phyloP scores from a whole-genome alignment of 2,329 filamentous ascomycete species.

The Zelopaecilomyces penicillatus region DNA sequence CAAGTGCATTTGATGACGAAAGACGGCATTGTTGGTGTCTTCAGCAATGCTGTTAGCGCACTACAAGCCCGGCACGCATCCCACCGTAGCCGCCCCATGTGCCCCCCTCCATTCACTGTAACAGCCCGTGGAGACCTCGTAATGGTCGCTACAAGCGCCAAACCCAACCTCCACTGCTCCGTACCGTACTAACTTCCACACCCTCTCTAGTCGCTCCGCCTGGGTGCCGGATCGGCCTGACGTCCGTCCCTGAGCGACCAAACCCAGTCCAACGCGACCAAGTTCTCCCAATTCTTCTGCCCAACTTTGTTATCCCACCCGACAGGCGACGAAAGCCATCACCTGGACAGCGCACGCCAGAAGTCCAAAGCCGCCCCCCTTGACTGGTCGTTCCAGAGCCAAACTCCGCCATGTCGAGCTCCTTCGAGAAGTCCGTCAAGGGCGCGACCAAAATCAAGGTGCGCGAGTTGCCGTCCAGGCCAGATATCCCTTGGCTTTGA shows the following conservation, averaged over 20 bases:
- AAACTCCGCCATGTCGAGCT: slow-evolving; percentile 58
- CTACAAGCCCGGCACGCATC: no score
- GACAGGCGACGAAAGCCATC: neutral
- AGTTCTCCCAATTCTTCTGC: neutral
- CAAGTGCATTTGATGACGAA: no score
- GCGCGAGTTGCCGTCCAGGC: slow-evolving; percentile 4
- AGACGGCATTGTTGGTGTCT: no score
- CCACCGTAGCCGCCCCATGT: no score
- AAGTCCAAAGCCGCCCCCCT: neutral
- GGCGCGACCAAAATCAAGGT: slow-evolving; percentile 98
- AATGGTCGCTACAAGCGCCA: no score
- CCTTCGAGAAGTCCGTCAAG: slow-evolving; percentile 98
- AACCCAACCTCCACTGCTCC: no score
- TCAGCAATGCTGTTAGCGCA: no score
- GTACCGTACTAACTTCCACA: no score
- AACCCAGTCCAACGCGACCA: neutral
- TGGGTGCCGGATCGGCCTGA: slow-evolving; percentile 9
- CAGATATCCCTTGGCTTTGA: neutral
- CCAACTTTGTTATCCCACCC: slow-evolving; percentile 8
- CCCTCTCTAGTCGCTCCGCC: slow-evolving; percentile 1
- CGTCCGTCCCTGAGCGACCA: neutral
- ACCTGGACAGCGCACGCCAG: slow-evolving; percentile 4
- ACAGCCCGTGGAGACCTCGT: no score
- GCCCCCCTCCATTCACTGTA: no score
- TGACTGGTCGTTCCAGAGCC: slow-evolving; percentile 3